Evolutionary conservation across 2,329 filamentous ascomycete species (phyloP).

Genomic region (Xylariaceae sp.): DNA sequence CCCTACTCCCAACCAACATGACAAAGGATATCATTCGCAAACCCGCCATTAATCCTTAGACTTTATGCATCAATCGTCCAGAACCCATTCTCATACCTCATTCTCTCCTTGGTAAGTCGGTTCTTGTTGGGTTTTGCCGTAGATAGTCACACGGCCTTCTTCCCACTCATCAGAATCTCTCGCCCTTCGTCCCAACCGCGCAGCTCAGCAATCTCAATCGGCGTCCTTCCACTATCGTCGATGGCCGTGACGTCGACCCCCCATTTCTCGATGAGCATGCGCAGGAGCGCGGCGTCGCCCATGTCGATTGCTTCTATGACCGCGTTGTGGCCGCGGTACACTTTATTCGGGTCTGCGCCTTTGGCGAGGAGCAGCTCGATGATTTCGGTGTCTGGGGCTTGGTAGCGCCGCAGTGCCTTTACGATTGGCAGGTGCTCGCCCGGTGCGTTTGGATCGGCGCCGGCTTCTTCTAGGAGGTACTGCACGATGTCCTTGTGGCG

Average conservation of each 20-base stretch:
- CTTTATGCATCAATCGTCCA: constrained; percentile 1
- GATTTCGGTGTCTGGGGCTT: constrained; percentile 55
- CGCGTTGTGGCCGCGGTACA: constrained; percentile 65
- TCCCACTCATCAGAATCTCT: constrained; percentile 39
- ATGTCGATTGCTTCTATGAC: constrained; percentile 66
- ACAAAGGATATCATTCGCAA: too few species aligned
- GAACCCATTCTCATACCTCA: constrained; percentile 13
- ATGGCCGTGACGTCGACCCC: constrained; percentile 50
- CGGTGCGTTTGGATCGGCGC: constrained; percentile 63
- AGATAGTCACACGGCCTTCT: constrained; percentile 20
- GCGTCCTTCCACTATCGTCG: constrained; percentile 53
- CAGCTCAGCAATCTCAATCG: constrained; percentile 56
- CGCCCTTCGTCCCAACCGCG: constrained; percentile 59
- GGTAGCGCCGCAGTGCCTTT: constrained; percentile 62
- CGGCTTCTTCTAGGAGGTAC: constrained; percentile 60
- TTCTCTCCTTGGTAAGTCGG: constrained; percentile 8
- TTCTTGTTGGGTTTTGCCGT: constrained; percentile 1
- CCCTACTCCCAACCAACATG: too few species aligned
- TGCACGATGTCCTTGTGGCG: constrained; percentile 57
- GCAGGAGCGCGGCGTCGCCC: constrained; percentile 54
- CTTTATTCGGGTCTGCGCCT: constrained; percentile 66
- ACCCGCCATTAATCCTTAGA: too few species aligned
- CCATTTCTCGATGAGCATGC: constrained; percentile 47
- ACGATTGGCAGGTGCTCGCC: constrained; percentile 71
- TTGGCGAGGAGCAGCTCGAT: constrained; percentile 61